Base-by-base conservation (phyloP, 768 basidiomycete species). In the Holtermanniella nyarrowii region DNA sequence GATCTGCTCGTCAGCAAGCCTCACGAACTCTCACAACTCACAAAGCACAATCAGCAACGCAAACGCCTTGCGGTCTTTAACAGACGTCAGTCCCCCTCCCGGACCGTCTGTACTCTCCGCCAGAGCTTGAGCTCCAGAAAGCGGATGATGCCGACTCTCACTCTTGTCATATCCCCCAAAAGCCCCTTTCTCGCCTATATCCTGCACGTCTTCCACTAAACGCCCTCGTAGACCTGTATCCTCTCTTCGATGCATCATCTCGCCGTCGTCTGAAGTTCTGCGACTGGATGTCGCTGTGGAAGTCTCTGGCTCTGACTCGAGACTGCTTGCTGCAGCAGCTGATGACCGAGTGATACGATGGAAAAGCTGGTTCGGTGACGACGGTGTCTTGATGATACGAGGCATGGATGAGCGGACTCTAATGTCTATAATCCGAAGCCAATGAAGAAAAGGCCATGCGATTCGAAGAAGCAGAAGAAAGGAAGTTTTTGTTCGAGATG, bases 41-140 rank as follows among this genome's bases (percentile, higher is more conserved):
- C 89, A 96, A 46, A 97, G 76, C 60, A 89, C 75, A 70, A 88
- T 83, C 26, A 96, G 75, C 48, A 97, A 74, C 3, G 79, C 80
- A 78, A 97, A 88, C 45, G 83, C 86, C 61, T 80, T 77, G 71
- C 84, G 85, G 73, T 97, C 91, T 68, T 82, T 83, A 25, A 76
- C 60, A 31, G 83, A 83, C 58, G 87, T 77, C 22, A 69, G 50
- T 5, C 63, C 63, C 31, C 50, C 64, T 21, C 53, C 56, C 27
- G 50, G 47, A 3, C 58, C 57, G 46, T 60, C 58, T 40, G 49
- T 54, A 23, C 48, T 24, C 12, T 59, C 20, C 2, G 47, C 25
- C 25, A 53, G 26, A 40, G 43, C 50, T 21, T 44, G 45, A 21
- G 44, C 53, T 21, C 45, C 46, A 27, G 23, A 27, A 40, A 43